These are phyloP conservation scores for Trichosporon ovoides DNA, from an alignment of 1,284 basidiomycete genomes.

Conservation along the genomic window DNA sequence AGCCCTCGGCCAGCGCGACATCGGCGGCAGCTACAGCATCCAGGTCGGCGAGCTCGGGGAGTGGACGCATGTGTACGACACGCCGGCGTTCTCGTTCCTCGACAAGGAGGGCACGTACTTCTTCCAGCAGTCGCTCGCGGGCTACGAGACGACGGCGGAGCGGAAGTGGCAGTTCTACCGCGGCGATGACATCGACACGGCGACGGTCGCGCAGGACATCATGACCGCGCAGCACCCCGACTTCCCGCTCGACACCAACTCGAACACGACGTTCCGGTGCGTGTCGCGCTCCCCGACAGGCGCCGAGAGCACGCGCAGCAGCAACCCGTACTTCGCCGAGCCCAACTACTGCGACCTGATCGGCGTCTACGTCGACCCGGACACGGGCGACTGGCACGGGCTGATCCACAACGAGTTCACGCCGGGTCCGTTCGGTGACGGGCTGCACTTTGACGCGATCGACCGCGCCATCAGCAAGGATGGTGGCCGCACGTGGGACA, in stretches of 20 bases:
- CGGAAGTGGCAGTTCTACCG: slow-evolving; percentile 8
- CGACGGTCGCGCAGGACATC: not conserved
- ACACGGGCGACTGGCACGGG: slow-evolving; percentile 6
- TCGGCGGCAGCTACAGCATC: too few species aligned
- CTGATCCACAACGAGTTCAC: slow-evolving; percentile 15
- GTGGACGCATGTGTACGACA: slow-evolving; percentile 7
- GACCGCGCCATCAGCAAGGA: slow-evolving; percentile 6
- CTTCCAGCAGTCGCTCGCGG: slow-evolving; percentile 3
- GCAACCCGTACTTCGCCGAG: not conserved
- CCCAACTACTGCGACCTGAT: slow-evolving; percentile 14
- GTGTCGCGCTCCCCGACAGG: slow-evolving; percentile 4
- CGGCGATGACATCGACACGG: slow-evolving; percentile 8
- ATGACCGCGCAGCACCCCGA: not conserved
- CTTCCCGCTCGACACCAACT: slow-evolving; percentile 7
- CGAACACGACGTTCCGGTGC: slow-evolving; percentile 10
- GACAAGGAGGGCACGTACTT: slow-evolving; percentile 12
- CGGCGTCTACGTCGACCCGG: slow-evolving; percentile 11
- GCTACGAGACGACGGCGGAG: not conserved
- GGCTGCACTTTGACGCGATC: slow-evolving; percentile 12
- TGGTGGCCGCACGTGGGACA: slow-evolving; percentile 9
- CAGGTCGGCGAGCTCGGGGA: slow-evolving; percentile 5
- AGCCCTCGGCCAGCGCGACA: too few species aligned
- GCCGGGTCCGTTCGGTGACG: slow-evolving; percentile 6
- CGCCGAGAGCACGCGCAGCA: not conserved
- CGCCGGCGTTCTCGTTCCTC: slow-evolving; percentile 6